Percentiles rank a stretch among this genome's conserved stretches.
phyloP scores from a whole-genome alignment of 768 basidiomycete genomes.

The Terana coerulea region DNA sequence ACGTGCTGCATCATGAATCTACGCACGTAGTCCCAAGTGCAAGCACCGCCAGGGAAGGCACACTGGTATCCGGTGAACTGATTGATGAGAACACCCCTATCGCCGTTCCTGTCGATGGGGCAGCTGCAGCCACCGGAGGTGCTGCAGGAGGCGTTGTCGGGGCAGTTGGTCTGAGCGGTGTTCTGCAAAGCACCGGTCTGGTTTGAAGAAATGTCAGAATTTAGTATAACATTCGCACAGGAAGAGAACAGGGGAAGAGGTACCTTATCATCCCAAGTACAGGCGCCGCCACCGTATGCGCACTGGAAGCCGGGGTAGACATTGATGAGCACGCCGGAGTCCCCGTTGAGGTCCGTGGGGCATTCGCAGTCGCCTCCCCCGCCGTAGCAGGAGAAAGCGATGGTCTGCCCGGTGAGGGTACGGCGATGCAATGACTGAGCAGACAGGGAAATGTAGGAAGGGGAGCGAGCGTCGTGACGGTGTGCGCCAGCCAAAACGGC shows the following conservation, averaged over 20 bases:
- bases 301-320: slow-evolving; percentile 20
- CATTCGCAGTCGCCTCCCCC: slow-evolving; percentile 18
- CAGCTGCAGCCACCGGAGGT: slow-evolving; percentile 14
- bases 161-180: slow-evolving; percentile 18
- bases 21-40: slow-evolving; percentile 20
- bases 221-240: not conserved
- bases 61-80: slow-evolving; percentile 24
- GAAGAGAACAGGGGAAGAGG: not conserved
- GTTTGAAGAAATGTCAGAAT: not conserved
- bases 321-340: slow-evolving; percentile 21
- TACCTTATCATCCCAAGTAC: slow-evolving; percentile 20
- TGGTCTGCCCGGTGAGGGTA: slow-evolving; percentile 12
- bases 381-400: slow-evolving; percentile 21
- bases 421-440: not conserved
- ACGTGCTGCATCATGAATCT: not conserved
- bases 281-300: slow-evolving; percentile 17
- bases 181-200: slow-evolving; percentile 18
- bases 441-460: not conserved
- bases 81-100: slow-evolving; percentile 19
- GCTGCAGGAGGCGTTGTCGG: slow-evolving; percentile 12
- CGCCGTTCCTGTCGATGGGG: slow-evolving; percentile 16
- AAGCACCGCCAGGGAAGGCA: slow-evolving; percentile 17
- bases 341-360: slow-evolving; percentile 16
- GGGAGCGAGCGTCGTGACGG: not conserved
- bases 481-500: not conserved